These are phyloP conservation scores for Didymella exigua DNA, from an alignment of 2,329 filamentous ascomycete species.

Conservation along the genomic window DNA sequence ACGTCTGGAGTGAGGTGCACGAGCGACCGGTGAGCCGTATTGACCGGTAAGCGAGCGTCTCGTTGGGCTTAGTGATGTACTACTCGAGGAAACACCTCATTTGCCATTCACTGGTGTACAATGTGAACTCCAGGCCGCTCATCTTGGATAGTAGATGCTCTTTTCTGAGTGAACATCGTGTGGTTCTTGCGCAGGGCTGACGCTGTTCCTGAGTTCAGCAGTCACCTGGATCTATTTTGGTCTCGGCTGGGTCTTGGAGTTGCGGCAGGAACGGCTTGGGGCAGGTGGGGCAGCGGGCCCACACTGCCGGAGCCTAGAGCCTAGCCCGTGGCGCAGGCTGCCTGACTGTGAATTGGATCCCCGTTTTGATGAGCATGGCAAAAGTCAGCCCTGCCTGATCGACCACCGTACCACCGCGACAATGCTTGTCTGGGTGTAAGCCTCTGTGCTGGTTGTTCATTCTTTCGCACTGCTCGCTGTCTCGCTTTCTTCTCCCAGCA, in stretches of 20 bases:
- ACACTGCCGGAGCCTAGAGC: no score
- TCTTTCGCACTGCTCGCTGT: neutral
- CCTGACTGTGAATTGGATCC: conserved; percentile 15
- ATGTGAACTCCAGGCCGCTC: no score
- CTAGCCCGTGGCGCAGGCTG: conserved; percentile 18
- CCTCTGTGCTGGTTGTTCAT: neutral
- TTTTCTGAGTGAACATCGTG: neutral
- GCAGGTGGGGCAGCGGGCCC: conserved; percentile 24
- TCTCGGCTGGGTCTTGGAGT: conserved; percentile 15
- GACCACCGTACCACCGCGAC: neutral
- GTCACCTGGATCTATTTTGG: conserved; percentile 12
- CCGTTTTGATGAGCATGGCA: neutral
- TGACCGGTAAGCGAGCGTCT: conserved; percentile 5
- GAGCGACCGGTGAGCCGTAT: conserved; percentile 13
- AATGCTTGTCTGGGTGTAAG: neutral
- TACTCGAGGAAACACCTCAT: conserved; percentile 2
- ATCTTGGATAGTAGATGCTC: neutral
- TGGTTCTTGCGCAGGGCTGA: neutral
- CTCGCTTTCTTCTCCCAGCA: conserved; percentile 2
- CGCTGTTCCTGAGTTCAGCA: neutral
- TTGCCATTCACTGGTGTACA: neutral
- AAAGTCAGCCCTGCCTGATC: conserved; percentile 7
- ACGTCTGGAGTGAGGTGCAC: conserved; percentile 8
- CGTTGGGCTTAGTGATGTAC: conserved; percentile 6
- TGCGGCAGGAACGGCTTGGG: conserved; percentile 26